Base-by-base conservation (phyloP, 768 basidiomycete genomes). In the Tephrocybe rancida region DNA sequence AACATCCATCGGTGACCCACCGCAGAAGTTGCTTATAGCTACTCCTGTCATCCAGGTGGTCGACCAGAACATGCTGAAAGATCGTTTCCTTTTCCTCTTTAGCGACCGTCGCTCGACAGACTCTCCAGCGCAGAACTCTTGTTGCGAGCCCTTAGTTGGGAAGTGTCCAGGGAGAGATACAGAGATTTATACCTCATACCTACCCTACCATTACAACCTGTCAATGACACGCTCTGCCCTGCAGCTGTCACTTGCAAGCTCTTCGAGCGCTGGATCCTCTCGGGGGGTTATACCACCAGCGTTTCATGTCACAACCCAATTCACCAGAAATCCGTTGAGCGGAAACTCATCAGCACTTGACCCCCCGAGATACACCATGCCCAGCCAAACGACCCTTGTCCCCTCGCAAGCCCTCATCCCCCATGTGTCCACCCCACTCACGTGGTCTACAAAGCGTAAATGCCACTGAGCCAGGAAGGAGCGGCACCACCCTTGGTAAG, bases 61-160 rank as follows among this genome's bases (percentile, higher is more conserved):
- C 60, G 94, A 97, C 70, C 80, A 86, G 37, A 89, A 96, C 69
- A 95, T 91, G 0, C 90, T 95, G 68, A 98, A 98, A 70, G 95
- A 98, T 64, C 87, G 97, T 10, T 92, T 93, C 73, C 81, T 98
- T 8, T 95, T 98, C 76, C 81, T 98, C n/a, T 99, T 99, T 81
- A 93, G 77, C 68, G 97, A 99, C 68, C 30, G 30, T 32, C 13
- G 7, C 30, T 32, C 30, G 6, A 13, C 30, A 7, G 30, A 6
- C 30, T 13, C 30, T 7, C 30, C 30, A 32, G 7, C 30, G 30
- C 30, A 13, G 30, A 13, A 6, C 7, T 32, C 30, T 32, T 13
- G 30, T 32, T 32, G 7, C 30, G 13, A 32, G 13, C 30, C 6
- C 13, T 6, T 6, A 13, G 13, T 13, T 13, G 13, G 30, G 30